phyloP scores from a whole-genome alignment of 1,284 basidiomycete genomes.

The Apiotrichum mycotoxinovorans region DNA sequence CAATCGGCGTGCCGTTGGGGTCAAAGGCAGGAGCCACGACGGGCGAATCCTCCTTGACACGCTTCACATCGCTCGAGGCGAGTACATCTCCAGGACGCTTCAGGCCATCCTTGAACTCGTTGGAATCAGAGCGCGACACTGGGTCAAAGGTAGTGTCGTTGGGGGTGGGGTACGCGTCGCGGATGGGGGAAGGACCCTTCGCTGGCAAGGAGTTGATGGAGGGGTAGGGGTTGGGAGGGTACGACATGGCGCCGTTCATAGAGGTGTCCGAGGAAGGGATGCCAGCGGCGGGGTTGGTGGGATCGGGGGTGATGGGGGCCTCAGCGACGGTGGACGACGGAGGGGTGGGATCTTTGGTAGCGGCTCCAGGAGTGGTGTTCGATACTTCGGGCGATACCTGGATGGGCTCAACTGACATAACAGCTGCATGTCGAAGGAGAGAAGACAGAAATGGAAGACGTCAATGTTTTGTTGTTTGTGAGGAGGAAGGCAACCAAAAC shows the following conservation, averaged over 20 bases:
- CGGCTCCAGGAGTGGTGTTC: background rate
- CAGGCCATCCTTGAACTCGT: constrained; percentile 17
- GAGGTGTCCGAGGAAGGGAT: background rate
- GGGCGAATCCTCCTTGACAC: constrained; percentile 30
- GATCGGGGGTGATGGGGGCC: constrained; percentile 33
- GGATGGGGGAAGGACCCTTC: constrained; percentile 6
- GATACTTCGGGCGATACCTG: background rate
- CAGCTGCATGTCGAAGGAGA: background rate
- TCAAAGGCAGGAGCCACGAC: constrained; percentile 1
- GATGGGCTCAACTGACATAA: constrained; percentile 1
- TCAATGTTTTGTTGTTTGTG: background rate
- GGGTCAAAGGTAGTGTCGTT: constrained; percentile 18
- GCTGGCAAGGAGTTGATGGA: background rate
- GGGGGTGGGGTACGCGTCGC: constrained; percentile 15
- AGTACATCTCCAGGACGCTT: constrained; percentile 41
- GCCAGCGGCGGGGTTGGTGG: constrained; percentile 21
- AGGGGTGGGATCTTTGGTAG: constrained; percentile 13
- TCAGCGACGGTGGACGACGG: constrained; percentile 39
- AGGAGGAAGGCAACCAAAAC: background rate
- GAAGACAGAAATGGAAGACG: background rate
- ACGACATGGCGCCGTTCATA: constrained; percentile 7
- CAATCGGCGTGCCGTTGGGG: constrained; percentile 6
- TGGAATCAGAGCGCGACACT: background rate
- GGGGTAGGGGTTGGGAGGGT: constrained; percentile 7
- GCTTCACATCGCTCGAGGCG: constrained; percentile 32